Percentiles rank a stretch among this genome's conserved stretches.
Evolutionary conservation across 2,329 filamentous ascomycete genomes (phyloP).

Genomic region (Neonectria ditissima): DNA sequence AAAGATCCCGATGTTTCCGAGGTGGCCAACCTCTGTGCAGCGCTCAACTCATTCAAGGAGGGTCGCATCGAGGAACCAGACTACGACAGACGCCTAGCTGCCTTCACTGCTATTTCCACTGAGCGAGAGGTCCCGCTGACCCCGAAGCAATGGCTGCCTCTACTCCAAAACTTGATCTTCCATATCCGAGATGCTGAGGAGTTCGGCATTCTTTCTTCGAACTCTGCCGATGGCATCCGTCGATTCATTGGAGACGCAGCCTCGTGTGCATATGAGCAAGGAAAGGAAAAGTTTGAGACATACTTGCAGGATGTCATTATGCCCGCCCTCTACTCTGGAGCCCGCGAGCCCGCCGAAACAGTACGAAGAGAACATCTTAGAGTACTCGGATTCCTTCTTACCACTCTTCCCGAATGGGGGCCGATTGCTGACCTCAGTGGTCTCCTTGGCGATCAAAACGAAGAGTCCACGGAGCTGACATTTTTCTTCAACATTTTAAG

Average conservation of each 20-base stretch:
- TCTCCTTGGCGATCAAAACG: slow-evolving; percentile 71
- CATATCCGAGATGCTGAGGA: slow-evolving; percentile 90
- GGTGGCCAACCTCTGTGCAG: slow-evolving; percentile 77
- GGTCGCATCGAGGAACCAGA: slow-evolving; percentile 86
- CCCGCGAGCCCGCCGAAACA: slow-evolving; percentile 83
- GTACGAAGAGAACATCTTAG: slow-evolving; percentile 85
- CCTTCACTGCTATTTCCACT: slow-evolving; percentile 79
- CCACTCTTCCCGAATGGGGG: slow-evolving; percentile 75
- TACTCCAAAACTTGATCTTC: slow-evolving; percentile 90
- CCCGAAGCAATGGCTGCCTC: slow-evolving; percentile 83
- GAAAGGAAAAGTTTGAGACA: slow-evolving; percentile 60
- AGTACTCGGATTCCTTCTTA: slow-evolving; percentile 82
- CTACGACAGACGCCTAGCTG: slow-evolving; percentile 83
- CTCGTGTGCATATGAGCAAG: slow-evolving; percentile 50
- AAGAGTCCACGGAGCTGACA: slow-evolving; percentile 73
- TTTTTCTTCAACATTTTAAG: slow-evolving; percentile 96
- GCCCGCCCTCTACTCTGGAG: slow-evolving; percentile 80
- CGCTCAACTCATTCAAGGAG: slow-evolving; percentile 82
- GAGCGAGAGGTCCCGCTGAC: slow-evolving; percentile 70
- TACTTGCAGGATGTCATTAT: slow-evolving; percentile 76
- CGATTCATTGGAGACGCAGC: slow-evolving; percentile 77
- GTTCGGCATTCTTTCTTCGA: slow-evolving; percentile 82
- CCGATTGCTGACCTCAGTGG: slow-evolving; percentile 79
- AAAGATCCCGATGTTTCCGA: slow-evolving; percentile 70
- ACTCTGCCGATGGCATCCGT: slow-evolving; percentile 83